Conservation (phyloP, 2,329 filamentous ascomycete species). For the Colletotrichum filicis region DNA sequence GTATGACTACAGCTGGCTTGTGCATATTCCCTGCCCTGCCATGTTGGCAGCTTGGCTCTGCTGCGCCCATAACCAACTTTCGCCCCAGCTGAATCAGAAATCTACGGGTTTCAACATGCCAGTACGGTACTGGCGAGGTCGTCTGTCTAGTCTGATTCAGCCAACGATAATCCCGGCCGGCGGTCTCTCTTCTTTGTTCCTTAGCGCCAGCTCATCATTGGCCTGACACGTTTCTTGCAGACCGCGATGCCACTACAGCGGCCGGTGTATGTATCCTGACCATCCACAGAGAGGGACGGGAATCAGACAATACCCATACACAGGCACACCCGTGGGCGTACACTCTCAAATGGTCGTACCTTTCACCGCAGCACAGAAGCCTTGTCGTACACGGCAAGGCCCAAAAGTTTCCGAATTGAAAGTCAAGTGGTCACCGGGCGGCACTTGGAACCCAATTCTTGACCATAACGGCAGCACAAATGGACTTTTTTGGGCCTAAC, state of each 20-base stretch:
- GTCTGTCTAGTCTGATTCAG: background rate
- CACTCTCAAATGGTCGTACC: background rate
- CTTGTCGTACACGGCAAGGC: background rate
- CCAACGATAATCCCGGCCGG: constrained; percentile 5
- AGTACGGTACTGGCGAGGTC: background rate
- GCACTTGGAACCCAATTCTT: background rate
- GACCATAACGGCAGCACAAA: background rate
- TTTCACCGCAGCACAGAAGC: background rate
- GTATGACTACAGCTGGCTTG: background rate
- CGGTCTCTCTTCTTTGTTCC: background rate
- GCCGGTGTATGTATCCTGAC: background rate
- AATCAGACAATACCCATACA: background rate
- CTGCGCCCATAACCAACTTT: background rate
- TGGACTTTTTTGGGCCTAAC: background rate
- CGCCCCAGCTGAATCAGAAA: background rate
- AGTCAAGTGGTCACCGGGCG: background rate
- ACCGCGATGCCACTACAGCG: background rate
- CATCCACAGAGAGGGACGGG: background rate
- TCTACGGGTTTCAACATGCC: background rate
- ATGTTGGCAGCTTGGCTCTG: background rate
- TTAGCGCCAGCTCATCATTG: background rate
- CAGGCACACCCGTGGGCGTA: constrained; percentile 1
- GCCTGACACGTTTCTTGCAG: constrained; percentile 15
- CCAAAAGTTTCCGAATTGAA: background rate
- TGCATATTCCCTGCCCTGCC: background rate